These are phyloP conservation scores for Auxenochlorella protothecoides DNA, from an alignment of 139 green algal species.

Conservation along the genomic window DNA sequence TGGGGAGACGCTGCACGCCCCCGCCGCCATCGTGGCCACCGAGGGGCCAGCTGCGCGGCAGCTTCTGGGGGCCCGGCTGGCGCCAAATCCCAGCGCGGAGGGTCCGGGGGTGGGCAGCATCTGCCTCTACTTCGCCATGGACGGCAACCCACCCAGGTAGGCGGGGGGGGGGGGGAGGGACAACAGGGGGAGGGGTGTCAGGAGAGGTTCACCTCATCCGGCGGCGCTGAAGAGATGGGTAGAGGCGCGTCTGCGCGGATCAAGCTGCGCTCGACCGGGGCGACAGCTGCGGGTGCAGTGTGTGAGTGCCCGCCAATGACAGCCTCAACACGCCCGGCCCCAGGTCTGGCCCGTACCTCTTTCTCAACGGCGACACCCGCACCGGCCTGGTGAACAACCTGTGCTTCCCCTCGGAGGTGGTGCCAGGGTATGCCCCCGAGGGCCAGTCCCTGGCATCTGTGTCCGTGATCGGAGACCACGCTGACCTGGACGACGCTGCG, in stretches of 20 bases:
- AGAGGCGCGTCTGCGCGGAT: too few species aligned
- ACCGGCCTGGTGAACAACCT: constrained; percentile 84
- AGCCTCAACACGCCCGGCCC: neutral
- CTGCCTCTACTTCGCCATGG: too few species aligned
- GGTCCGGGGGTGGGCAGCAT: too few species aligned
- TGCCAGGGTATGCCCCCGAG: constrained; percentile 72
- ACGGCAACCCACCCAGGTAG: constrained; percentile 1
- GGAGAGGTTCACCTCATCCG: too few species aligned
- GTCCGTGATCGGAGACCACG: constrained; percentile 70
- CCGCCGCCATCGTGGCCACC: constrained; percentile 73
- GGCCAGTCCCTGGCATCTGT: constrained; percentile 82
- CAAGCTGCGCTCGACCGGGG: too few species aligned
- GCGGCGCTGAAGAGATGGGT: too few species aligned
- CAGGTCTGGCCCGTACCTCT: constrained; percentile 59
- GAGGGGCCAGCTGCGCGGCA: constrained; percentile 58
- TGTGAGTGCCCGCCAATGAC: neutral
- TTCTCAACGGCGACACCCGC: constrained; percentile 75
- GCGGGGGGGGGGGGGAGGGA: neutral
- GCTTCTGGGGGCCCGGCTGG: constrained; percentile 51
- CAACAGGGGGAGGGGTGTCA: too few species aligned
- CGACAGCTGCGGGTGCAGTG: neutral
- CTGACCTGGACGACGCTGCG: constrained; percentile 57
- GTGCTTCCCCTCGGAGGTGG: constrained; percentile 85
- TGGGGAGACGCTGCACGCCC: constrained; percentile 34
- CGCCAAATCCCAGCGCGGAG: too few species aligned